These are phyloP conservation scores for Sporothrix mexicana DNA, from an alignment of 2,329 filamentous ascomycete species.

Conservation along the genomic window DNA sequence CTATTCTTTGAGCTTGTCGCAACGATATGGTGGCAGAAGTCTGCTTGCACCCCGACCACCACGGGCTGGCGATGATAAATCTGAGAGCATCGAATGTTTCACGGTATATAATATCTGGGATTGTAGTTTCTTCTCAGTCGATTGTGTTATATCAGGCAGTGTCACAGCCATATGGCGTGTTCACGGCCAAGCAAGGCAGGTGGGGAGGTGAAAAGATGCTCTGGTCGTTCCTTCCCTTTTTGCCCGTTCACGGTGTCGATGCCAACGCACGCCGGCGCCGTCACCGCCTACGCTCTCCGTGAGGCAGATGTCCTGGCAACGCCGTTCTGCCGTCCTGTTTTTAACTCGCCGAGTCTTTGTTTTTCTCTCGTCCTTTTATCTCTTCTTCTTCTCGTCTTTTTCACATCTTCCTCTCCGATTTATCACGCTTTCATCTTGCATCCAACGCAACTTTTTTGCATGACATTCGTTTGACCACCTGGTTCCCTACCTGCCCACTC, in stretches of 20 bases:
- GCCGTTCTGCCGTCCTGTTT: not conserved
- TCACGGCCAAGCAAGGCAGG: not conserved
- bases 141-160: not conserved
- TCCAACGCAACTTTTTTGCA: not conserved
- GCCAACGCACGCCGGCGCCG: not conserved
- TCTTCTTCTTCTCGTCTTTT: no score
- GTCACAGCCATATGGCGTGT: not conserved
- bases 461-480: constrained; percentile 20
- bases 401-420: not conserved
- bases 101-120: no score
- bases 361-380: not conserved
- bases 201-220: not conserved
- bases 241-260: not conserved
- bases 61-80: no score
- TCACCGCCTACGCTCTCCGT: not conserved
- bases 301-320: constrained; percentile 8
- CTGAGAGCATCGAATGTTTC: no score
- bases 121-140: not conserved
- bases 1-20: not conserved
- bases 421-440: not conserved
- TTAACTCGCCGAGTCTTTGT: not conserved
- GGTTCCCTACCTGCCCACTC: not conserved
- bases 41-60: not conserved
- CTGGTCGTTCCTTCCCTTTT: constrained; percentile 17
- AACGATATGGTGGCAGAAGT: not conserved